Percentiles rank a stretch among this genome's conserved stretches.
Evolutionary conservation across 2,329 filamentous ascomycete species (phyloP).

Genomic region (Mycogone perniciosa): DNA sequence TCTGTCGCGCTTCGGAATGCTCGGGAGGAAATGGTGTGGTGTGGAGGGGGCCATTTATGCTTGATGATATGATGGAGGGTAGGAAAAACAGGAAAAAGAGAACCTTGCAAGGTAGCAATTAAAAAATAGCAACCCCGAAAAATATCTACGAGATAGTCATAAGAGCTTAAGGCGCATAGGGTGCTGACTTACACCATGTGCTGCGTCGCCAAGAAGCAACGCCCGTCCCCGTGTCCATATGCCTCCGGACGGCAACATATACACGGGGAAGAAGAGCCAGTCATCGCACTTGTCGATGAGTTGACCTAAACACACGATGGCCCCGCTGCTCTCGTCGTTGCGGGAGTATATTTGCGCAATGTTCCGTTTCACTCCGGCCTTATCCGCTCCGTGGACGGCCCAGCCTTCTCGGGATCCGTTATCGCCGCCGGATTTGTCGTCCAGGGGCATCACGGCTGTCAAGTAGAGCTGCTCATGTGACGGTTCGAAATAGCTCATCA

Average conservation of each 20-base stretch:
- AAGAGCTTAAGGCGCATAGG: background rate
- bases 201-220: constrained; percentile 51
- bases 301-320: constrained; percentile 14
- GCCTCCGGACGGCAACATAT: constrained; percentile 27
- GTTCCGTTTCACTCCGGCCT: constrained; percentile 14
- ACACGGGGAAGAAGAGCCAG: constrained; percentile 31
- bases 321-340: constrained; percentile 1
- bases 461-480: constrained; percentile 15
- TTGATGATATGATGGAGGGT: no score
- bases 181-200: constrained; percentile 36
- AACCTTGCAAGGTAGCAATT: no score
- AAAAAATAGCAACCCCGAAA: no score
- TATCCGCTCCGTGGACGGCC: constrained; percentile 18
- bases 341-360: constrained; percentile 13
- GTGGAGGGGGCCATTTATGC: background rate
- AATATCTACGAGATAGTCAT: background rate
- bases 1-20: background rate
- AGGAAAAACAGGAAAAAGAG: no score
- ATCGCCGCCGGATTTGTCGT: constrained; percentile 12
- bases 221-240: constrained; percentile 31
- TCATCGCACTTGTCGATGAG: constrained; percentile 19
- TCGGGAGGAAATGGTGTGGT: background rate
- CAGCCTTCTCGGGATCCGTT: constrained; percentile 20
- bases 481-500: constrained; percentile 19
- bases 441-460: constrained; percentile 18